Percentiles rank a stretch among this genome's conserved stretches.
Evolutionary conservation across 2,329 filamentous ascomycete species (phyloP).

Genomic region (Emmonsia crescens): DNA sequence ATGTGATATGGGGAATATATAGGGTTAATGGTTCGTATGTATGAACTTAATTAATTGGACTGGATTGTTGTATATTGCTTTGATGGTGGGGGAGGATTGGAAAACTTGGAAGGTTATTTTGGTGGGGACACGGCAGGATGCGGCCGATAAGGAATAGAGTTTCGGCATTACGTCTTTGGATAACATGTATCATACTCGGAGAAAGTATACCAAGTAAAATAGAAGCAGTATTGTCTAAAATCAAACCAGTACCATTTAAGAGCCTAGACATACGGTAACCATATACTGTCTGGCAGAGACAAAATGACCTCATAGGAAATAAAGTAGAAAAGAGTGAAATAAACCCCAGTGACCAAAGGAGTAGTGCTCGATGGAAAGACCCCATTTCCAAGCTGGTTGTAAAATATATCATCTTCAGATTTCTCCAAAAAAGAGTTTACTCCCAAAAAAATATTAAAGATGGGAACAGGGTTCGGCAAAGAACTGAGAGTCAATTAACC

Average conservation of each 20-base stretch:
- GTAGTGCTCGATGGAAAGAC: not conserved
- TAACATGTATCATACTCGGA: not conserved
- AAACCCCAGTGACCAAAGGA: no score
- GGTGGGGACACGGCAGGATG: not conserved
- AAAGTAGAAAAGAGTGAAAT: not conserved
- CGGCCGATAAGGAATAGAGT: not conserved
- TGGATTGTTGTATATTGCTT: not conserved
- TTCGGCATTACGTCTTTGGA: not conserved
- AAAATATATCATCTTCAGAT: not conserved
- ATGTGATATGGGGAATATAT: not conserved
- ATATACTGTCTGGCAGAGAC: not conserved
- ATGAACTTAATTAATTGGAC: not conserved
- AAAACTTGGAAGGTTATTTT: not conserved
- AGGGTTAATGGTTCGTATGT: not conserved
- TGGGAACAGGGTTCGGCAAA: not conserved
- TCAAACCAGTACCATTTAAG: not conserved
- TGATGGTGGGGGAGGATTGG: not conserved
- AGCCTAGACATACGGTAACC: not conserved
- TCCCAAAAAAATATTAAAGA: not conserved
- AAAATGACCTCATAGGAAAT: not conserved
- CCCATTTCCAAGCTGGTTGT: not conserved
- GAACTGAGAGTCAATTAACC: not conserved
- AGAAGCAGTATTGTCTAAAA: not conserved
- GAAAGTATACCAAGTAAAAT: not conserved
- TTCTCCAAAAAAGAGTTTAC: not conserved